Conservation (phyloP, 352 stramenopile species). For the Phytophthora aleatoria region DNA sequence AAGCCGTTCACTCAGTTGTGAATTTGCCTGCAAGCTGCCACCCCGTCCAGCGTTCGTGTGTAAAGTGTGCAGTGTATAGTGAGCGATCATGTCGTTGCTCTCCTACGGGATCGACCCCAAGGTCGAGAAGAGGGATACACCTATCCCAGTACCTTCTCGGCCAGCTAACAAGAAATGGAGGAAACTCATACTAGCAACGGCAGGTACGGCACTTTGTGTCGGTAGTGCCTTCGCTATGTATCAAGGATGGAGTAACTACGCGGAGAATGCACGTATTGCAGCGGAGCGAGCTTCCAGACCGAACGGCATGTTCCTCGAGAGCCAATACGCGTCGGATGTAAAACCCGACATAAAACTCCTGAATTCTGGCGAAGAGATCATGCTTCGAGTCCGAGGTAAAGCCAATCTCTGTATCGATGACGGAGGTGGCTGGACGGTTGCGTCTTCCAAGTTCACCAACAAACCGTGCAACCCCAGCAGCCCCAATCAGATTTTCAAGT, state of each 20-base stretch:
- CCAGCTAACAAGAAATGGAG: slow-evolving; percentile 19
- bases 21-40: slow-evolving; percentile 25
- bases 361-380: slow-evolving; percentile 23
- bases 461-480: slow-evolving; percentile 37
- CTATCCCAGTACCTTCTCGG: not conserved
- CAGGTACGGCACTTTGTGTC: slow-evolving; percentile 21
- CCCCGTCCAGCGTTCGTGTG: slow-evolving; percentile 10
- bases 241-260: slow-evolving; percentile 25
- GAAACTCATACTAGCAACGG: slow-evolving; percentile 13
- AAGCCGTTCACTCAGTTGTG: slow-evolving; percentile 17
- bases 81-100: slow-evolving; percentile 25
- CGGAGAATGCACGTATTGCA: not conserved
- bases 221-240: slow-evolving; percentile 23
- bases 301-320: slow-evolving; percentile 24
- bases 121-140: slow-evolving; percentile 5
- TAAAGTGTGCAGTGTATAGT: slow-evolving; percentile 15
- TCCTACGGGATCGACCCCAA: slow-evolving; percentile 29
- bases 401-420: slow-evolving; percentile 43
- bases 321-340: slow-evolving; percentile 23
- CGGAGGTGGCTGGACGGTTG: slow-evolving; percentile 22
- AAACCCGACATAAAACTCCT: slow-evolving; percentile 12
- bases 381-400: slow-evolving; percentile 32
- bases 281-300: slow-evolving; percentile 10
- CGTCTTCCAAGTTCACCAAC: slow-evolving; percentile 26
- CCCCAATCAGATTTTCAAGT: slow-evolving; percentile 40